phyloP scores from a whole-genome alignment of 441 rosid genomes.

The Omphalea diandra region DNA sequence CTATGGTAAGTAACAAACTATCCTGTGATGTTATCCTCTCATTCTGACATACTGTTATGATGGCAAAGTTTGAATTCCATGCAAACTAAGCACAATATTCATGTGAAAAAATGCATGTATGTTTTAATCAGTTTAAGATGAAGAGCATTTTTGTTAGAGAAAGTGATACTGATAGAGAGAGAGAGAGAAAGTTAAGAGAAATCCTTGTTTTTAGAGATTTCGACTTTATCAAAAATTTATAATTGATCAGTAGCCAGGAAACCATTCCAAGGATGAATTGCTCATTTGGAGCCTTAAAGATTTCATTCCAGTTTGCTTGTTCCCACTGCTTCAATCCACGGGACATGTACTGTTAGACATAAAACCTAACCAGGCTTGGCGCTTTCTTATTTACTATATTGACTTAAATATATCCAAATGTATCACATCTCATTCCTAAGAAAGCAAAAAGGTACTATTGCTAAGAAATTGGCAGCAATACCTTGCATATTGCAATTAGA shows the following conservation, averaged over 20 bases:
- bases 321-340: not conserved
- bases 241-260: not conserved
- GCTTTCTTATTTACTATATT: not conserved
- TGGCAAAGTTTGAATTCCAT: not conserved
- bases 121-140: not conserved
- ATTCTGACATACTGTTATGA: not conserved
- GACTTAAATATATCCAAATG: not conserved
- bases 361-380: not conserved
- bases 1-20: not conserved
- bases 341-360: not conserved
- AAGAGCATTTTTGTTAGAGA: not conserved
- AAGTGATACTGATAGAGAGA: too few species aligned
- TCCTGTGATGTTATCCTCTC: too few species aligned
- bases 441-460: not conserved
- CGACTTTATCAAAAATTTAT: not conserved
- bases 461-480: slow-evolving; percentile 26
- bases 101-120: not conserved
- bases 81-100: not conserved
- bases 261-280: not conserved
- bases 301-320: not conserved
- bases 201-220: not conserved
- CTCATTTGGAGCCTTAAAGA: not conserved
- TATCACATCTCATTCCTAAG: not conserved
- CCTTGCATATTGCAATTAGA: slow-evolving; percentile 91
- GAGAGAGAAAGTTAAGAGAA: not conserved